Percentiles rank a stretch among this genome's conserved stretches.
phyloP scores from a whole-genome alignment of 345 rosid species.

The Anastatica hierochuntica region DNA sequence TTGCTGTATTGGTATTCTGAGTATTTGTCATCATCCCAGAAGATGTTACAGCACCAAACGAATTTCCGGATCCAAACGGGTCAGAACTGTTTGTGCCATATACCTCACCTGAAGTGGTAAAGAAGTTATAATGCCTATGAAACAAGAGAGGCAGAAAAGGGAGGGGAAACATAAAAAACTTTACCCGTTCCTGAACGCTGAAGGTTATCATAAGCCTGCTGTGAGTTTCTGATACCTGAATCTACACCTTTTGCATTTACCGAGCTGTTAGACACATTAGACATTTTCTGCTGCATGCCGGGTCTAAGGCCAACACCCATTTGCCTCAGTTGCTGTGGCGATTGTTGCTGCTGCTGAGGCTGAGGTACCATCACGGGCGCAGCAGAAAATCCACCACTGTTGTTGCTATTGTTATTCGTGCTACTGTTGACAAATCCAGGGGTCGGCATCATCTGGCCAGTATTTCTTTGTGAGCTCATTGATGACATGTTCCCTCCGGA shows the following conservation, averaged over 20 bases:
- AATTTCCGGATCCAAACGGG: constrained; percentile 55
- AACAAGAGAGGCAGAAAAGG: constrained; percentile 4
- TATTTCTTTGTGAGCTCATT: constrained; percentile 51
- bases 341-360: constrained; percentile 40
- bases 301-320: constrained; percentile 64
- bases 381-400: constrained; percentile 53
- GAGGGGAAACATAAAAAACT: constrained; percentile 2
- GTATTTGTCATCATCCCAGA: constrained; percentile 49
- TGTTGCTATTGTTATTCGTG: constrained; percentile 31
- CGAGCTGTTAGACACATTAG: constrained; percentile 63
- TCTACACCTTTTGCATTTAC: constrained; percentile 48
- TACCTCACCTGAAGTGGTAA: constrained; percentile 57
- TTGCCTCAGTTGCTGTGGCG: constrained; percentile 51
- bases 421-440: constrained; percentile 66
- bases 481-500: constrained; percentile 76
- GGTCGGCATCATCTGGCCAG: constrained; percentile 95
- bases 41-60: constrained; percentile 50
- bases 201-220: constrained; percentile 58
- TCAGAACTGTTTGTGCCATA: constrained; percentile 54
- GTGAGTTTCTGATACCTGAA: constrained; percentile 50
- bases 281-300: constrained; percentile 65
- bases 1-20: constrained; percentile 46
- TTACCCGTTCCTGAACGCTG: constrained; percentile 62
- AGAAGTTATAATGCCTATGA: constrained; percentile 1
- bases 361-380: constrained; percentile 52